These are phyloP conservation scores for Coemansia sp. DNA, from an alignment of 192 early-diverging fungal species.

Conservation along the genomic window DNA sequence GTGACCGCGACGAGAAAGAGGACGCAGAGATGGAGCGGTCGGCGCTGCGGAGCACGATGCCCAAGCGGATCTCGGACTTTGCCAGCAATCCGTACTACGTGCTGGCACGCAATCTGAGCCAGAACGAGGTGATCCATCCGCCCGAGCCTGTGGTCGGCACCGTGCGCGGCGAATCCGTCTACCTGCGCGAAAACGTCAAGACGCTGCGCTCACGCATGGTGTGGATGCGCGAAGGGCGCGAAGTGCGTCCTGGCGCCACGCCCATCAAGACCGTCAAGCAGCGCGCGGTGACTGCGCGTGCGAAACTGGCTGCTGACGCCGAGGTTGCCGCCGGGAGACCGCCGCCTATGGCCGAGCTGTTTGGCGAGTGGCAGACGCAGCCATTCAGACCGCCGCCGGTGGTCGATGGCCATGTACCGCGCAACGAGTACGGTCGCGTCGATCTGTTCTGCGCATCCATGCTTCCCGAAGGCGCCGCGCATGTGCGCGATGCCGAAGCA, in stretches of 20 bases:
- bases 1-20: constrained; percentile 48
- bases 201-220: constrained; percentile 63
- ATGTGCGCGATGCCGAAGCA: constrained; percentile 65
- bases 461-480: constrained; percentile 79
- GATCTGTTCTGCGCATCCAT: constrained; percentile 83
- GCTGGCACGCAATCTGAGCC: constrained; percentile 80
- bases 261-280: constrained; percentile 44
- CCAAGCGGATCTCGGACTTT: constrained; percentile 75
- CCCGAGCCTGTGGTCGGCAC: constrained; percentile 68
- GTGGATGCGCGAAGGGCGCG: constrained; percentile 58
- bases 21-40: constrained; percentile 51
- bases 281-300: constrained; percentile 15
- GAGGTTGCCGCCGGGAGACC: constrained; percentile 12
- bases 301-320: constrained; percentile 18
- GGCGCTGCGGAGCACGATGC: constrained; percentile 67
- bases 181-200: constrained; percentile 72
- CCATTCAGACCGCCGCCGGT: constrained; percentile 63
- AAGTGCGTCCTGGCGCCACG: constrained; percentile 17
- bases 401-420: constrained; percentile 73
- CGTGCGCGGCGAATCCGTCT: constrained; percentile 77
- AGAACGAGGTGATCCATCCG: constrained; percentile 78
- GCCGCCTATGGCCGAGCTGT: constrained; percentile 47
- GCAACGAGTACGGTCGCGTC: constrained; percentile 80
- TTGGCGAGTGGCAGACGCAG: constrained; percentile 89
- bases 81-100: constrained; percentile 78